These are phyloP conservation scores for Venturia effusa DNA, from an alignment of 2,329 filamentous ascomycete species.

Conservation along the genomic window DNA sequence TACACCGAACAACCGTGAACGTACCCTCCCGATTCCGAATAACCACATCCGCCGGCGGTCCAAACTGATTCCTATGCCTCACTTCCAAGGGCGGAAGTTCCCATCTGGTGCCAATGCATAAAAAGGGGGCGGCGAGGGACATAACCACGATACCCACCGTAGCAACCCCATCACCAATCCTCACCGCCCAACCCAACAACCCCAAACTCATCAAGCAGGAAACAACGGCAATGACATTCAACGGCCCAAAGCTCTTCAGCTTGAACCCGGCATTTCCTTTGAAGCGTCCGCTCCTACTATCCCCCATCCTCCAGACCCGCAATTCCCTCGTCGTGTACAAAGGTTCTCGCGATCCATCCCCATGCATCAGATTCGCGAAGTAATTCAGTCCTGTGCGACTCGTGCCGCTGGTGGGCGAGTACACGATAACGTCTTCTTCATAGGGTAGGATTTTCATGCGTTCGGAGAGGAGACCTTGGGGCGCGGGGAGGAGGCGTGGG, in stretches of 20 bases:
- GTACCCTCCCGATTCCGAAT: not conserved
- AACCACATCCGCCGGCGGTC: not conserved
- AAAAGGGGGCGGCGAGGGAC: not conserved
- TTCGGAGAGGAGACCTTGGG: conserved; percentile 3
- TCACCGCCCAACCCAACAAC: not conserved
- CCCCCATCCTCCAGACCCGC: not conserved
- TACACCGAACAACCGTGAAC: not conserved
- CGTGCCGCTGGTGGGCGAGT: not conserved
- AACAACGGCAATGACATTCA: conserved; percentile 2
- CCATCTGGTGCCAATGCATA: not conserved
- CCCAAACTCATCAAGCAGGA: not conserved
- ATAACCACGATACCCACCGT: not conserved
- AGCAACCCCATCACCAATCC: not conserved
- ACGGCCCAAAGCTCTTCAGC: not conserved
- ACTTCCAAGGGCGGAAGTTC: not conserved
- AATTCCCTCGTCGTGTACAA: not conserved
- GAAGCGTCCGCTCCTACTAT: not conserved
- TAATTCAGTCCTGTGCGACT: not conserved
- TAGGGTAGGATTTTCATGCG: not conserved
- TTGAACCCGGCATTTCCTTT: not conserved
- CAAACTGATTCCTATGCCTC: not conserved
- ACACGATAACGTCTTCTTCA: not conserved
- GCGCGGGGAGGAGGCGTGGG: not conserved
- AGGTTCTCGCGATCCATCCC: not conserved
- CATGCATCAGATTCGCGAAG: not conserved